phyloP scores from a whole-genome alignment of 345 rosid species.

The Populus ilicifolia region DNA sequence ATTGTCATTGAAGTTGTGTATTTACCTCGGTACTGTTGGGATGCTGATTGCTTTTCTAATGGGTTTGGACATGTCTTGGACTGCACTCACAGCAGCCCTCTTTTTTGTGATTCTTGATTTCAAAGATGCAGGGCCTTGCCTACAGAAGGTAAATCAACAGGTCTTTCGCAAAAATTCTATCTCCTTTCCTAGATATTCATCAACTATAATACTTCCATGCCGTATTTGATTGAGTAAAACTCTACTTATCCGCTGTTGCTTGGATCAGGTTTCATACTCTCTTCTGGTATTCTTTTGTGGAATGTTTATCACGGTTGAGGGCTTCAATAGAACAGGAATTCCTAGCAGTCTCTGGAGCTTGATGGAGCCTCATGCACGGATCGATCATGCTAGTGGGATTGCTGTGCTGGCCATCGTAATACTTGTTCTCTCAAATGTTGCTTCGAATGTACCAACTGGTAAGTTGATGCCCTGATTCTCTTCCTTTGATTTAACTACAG shows the following conservation, averaged over 20 bases:
- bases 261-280: too few species aligned
- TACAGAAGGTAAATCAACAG: too few species aligned
- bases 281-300: too few species aligned
- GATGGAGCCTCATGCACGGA: slow-evolving; percentile 66
- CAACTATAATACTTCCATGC: too few species aligned
- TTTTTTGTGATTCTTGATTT: too few species aligned
- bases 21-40: slow-evolving; percentile 69
- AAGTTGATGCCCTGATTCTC: background rate
- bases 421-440: slow-evolving; percentile 65
- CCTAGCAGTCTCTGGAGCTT: slow-evolving; percentile 67
- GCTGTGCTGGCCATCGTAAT: slow-evolving; percentile 61
- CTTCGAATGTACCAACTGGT: slow-evolving; percentile 92
- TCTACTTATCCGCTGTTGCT: too few species aligned
- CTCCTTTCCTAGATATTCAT: too few species aligned
- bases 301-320: slow-evolving; percentile 16
- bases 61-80: too few species aligned
- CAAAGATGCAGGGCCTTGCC: too few species aligned
- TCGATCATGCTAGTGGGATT: slow-evolving; percentile 42
- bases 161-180: too few species aligned
- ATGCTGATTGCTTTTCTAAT: slow-evolving; percentile 49
- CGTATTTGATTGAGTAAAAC: too few species aligned
- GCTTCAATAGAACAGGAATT: slow-evolving; percentile 80
- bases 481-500: background rate
- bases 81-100: too few species aligned
- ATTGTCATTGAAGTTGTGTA: slow-evolving; percentile 52